These are phyloP conservation scores for Neurospora africana DNA, from an alignment of 495 filamentous ascomycete species.

Conservation along the genomic window DNA sequence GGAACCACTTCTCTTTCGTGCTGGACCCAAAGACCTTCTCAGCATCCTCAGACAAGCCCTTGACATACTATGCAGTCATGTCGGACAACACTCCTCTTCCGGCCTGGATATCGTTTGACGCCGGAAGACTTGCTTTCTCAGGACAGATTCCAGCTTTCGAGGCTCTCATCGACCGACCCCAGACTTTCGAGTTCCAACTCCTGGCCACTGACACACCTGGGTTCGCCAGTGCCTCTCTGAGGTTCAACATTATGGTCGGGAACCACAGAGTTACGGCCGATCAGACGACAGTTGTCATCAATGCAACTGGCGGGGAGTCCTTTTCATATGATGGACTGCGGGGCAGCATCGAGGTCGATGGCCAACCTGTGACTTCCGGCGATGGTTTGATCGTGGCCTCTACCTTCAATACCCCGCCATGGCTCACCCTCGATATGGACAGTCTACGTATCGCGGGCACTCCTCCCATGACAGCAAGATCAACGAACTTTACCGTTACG, in stretches of 20 bases:
- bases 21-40: constrained; percentile 31
- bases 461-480: constrained; percentile 42
- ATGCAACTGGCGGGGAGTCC: constrained; percentile 43
- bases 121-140: constrained; percentile 51
- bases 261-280: constrained; percentile 56
- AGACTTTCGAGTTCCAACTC: constrained; percentile 61
- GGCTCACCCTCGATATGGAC: constrained; percentile 58
- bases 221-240: constrained; percentile 55
- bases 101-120: constrained; percentile 75
- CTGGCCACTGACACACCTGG: constrained; percentile 73
- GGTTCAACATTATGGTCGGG: constrained; percentile 61
- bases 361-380: constrained; percentile 31
- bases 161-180: constrained; percentile 54
- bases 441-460: constrained; percentile 55
- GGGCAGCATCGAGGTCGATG: constrained; percentile 52
- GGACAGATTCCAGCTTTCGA: constrained; percentile 58
- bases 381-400: constrained; percentile 37
- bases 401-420: constrained; percentile 46
- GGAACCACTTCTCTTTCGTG: constrained; percentile 26
- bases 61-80: constrained; percentile 67
- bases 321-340: constrained; percentile 47
- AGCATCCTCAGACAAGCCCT: constrained; percentile 9
- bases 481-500: constrained; percentile 55
- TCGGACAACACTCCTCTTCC: constrained; percentile 71
- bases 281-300: constrained; percentile 44